phyloP scores from a whole-genome alignment of 164 flowering plant species.

The Nymphaea thermarum region DNA sequence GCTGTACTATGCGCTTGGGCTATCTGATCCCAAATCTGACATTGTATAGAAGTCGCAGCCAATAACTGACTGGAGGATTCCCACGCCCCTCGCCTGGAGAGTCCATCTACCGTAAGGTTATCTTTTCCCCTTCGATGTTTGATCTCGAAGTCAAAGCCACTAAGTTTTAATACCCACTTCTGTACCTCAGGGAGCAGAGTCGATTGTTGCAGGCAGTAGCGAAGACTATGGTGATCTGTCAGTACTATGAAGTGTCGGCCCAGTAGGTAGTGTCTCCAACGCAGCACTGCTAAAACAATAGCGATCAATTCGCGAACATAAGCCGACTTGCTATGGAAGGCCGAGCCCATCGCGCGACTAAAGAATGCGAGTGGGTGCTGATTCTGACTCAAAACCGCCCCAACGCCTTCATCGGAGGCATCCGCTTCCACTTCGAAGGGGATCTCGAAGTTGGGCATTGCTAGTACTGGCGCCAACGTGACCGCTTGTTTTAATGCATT shows the following conservation, averaged over 20 bases:
- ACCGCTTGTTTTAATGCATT: neutral
- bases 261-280: constrained; percentile 3
- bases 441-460: neutral
- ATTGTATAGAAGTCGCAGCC: no score
- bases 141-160: neutral
- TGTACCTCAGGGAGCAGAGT: neutral
- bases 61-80: no score
- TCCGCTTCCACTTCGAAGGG: constrained; percentile 1
- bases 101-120: neutral
- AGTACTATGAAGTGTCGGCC: neutral
- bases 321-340: neutral
- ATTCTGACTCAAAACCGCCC: neutral
- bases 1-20: no score
- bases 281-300: neutral
- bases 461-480: neutral
- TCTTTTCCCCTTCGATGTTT: neutral
- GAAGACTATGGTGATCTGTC: constrained; percentile 2
- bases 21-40: no score
- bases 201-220: neutral
- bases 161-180: neutral
- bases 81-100: no score
- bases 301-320: constrained; percentile 3
- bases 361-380: neutral
- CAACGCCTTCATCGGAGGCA: neutral
- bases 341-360: neutral